Conservation (phyloP, 352 stramenopile species). For the Albugo laibachii region DNA sequence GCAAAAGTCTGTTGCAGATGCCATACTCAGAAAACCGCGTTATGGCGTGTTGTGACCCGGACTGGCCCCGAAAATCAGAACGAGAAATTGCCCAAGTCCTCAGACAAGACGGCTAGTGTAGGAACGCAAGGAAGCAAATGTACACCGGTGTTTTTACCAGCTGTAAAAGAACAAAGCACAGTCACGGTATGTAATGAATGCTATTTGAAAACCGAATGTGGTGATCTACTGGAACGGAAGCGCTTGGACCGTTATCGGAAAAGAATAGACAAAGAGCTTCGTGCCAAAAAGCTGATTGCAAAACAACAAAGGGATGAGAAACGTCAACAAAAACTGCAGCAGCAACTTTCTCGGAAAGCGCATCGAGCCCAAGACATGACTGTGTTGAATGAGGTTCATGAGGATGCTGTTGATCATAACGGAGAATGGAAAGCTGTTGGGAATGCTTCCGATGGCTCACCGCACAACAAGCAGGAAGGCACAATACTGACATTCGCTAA, state of each 20-base stretch:
- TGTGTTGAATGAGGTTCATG: too few species aligned
- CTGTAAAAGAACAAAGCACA: not conserved
- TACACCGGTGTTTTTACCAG: too few species aligned
- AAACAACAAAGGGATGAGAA: conserved; percentile 17
- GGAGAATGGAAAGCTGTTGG: too few species aligned
- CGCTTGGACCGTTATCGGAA: conserved; percentile 15
- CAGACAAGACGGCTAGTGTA: too few species aligned
- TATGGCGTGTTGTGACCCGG: conserved; percentile 18
- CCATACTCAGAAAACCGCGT: conserved; percentile 29
- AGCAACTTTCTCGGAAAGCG: conserved; percentile 7
- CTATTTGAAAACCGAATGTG: conserved; percentile 44
- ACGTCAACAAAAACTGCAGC: conserved; percentile 33
- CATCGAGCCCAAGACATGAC: too few species aligned
- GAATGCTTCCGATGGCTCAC: too few species aligned
- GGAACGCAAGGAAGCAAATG: too few species aligned
- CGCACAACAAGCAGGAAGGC: too few species aligned
- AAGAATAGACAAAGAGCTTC: conserved; percentile 8
- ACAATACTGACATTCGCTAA: too few species aligned
- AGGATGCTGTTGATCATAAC: too few species aligned
- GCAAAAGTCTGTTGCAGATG: conserved; percentile 23
- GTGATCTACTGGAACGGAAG: conserved; percentile 44
- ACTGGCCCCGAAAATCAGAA: not conserved
- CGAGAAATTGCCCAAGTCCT: too few species aligned
- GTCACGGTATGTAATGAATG: conserved; percentile 47
- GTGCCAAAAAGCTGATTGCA: conserved; percentile 22